Evolutionary conservation across 768 basidiomycete species (phyloP), one percentile per base, ranked within the genome.

Genomic region (Harrya chromipes): DNA sequence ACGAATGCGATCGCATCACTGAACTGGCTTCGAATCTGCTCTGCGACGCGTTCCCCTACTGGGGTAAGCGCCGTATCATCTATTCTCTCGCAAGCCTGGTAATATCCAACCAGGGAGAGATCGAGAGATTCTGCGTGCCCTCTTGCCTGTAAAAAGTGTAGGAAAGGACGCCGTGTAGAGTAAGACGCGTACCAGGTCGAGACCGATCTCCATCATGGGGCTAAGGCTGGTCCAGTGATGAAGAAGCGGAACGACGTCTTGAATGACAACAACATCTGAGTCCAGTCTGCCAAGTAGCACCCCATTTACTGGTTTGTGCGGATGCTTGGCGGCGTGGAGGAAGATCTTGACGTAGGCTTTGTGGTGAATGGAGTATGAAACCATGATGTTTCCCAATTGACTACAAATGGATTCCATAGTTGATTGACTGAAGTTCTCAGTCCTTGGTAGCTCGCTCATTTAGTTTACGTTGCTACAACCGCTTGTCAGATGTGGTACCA

Each of bases 141-240:
- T 40, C 64, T 71, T 34, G 82, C 84, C 87, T 89, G 63, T 37
- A 26, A 29, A 40, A 23, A 26, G 12, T 47, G 37, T 40, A 50
- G 26, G 20, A 8, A 50, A 31, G 33, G 37, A 37, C n/a, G 17
- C 16, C n/a, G 12, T 27, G 44, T 29, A 14, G 7, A 43, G 35
- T 14, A 43, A 34, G 27, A 16, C 24, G 69, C 82, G 56, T 56
- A 87, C 88, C 61, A 89, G 70, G 58, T 88, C 86, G 36, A 90
- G 75, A 21, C 87, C 90, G 52, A 89, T 83, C 63, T 90, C 88
- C 85, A 90, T 90, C 83, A 87, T 87, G 4, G 87, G 86, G 53
- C 84, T 86, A 46, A 93, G 74, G 57, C 78, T 84, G 7, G 87
- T 89, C 89, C 89, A 92, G 62, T 90, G 83, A 62, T 93, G 90